A percentile compares a stretch with the other conserved stretches of the same genome.
phyloP scores from a whole-genome alignment of 2,329 filamentous ascomycete species.

The Colletotrichum paranaense region DNA sequence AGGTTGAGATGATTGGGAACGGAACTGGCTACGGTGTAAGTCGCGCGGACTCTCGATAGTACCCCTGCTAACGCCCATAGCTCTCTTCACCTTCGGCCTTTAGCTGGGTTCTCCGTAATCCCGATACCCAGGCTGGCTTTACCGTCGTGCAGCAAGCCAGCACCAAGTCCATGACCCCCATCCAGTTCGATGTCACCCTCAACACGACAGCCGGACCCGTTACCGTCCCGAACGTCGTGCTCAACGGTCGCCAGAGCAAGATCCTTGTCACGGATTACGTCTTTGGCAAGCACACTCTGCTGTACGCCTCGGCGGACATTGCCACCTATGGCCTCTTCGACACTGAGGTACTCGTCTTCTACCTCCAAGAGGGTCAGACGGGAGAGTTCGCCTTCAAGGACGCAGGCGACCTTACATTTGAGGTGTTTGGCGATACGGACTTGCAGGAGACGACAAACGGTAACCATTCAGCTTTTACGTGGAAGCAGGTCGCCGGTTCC shows the following conservation, averaged over 20 bases:
- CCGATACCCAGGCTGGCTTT: slow-evolving; percentile 60
- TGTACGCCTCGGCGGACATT: slow-evolving; percentile 78
- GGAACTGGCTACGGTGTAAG: slow-evolving; percentile 55
- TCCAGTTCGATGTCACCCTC: slow-evolving; percentile 58
- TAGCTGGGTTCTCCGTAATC: slow-evolving; percentile 64
- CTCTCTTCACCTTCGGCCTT: slow-evolving; percentile 51
- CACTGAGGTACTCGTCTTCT: slow-evolving; percentile 72
- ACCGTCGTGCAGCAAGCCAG: slow-evolving; percentile 60
- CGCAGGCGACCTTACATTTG: slow-evolving; percentile 45
- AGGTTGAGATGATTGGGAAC: slow-evolving; percentile 65
- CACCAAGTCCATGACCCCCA: slow-evolving; percentile 55
- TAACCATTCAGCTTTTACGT: slow-evolving; percentile 46
- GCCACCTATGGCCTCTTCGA: slow-evolving; percentile 70
- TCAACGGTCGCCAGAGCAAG: slow-evolving; percentile 74
- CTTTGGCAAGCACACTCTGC: slow-evolving; percentile 66
- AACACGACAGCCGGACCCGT: slow-evolving; percentile 57
- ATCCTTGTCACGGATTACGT: slow-evolving; percentile 76
- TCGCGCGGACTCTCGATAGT: neutral
- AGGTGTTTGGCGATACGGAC: slow-evolving; percentile 46
- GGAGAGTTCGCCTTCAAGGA: slow-evolving; percentile 69
- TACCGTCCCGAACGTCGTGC: slow-evolving; percentile 59
- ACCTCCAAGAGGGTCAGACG: slow-evolving; percentile 68
- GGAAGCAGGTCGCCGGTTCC: slow-evolving; percentile 61
- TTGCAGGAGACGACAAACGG: slow-evolving; percentile 36
- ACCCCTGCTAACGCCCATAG: neutral